Conservation (phyloP, 805 yeast genomes). For the Torulaspora microellipsoides region DNA sequence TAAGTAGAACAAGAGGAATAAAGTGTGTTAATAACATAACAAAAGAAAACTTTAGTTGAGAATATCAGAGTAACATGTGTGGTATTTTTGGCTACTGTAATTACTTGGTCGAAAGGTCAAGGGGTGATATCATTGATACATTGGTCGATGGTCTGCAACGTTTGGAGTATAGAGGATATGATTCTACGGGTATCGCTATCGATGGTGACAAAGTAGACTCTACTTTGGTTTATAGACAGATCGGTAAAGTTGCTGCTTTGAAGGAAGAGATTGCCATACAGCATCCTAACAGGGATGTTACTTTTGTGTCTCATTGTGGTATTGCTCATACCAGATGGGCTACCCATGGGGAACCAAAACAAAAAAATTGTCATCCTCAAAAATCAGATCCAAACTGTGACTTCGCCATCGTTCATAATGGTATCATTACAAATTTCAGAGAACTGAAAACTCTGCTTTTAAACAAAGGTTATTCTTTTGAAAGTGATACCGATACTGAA, state of each 20-base stretch:
- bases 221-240: constrained; percentile 71
- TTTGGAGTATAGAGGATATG: constrained; percentile 97
- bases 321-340: constrained; percentile 99
- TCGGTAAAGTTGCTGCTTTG: constrained; percentile 86
- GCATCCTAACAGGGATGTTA: constrained; percentile 53
- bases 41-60: too few species aligned
- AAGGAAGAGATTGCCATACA: constrained; percentile 54
- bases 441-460: constrained; percentile 79
- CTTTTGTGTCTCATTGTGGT: constrained; percentile 83
- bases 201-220: constrained; percentile 80
- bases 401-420: constrained; percentile 93
- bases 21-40: too few species aligned
- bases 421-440: constrained; percentile 94
- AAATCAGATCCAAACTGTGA: constrained; percentile 78
- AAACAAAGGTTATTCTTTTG: constrained; percentile 77
- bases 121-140: constrained; percentile 90
- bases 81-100: constrained; percentile 98
- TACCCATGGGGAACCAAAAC: constrained; percentile 93
- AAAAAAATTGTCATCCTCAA: constrained; percentile 91
- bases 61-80: constrained; percentile 42
- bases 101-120: constrained; percentile 82
- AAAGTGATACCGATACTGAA: constrained; percentile 95
- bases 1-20: too few species aligned
- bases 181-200: constrained; percentile 93
- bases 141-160: constrained; percentile 82